phyloP scores from a whole-genome alignment of 306 rosid genomes.

The Crataegus laevigata region DNA sequence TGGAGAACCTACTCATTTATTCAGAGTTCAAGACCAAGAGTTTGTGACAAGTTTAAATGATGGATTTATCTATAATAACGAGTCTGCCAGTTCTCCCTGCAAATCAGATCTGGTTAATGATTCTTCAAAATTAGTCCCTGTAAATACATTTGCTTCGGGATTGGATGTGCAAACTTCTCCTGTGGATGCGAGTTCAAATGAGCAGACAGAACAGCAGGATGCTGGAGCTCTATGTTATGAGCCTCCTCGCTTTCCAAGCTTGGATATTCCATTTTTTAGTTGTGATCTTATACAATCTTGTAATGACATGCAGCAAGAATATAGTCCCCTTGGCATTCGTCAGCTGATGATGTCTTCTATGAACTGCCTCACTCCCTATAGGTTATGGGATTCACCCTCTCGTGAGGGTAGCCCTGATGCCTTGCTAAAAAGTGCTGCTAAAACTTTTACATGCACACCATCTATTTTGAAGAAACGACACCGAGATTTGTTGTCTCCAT shows the following conservation, averaged over 20 bases:
- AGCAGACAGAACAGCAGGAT: conserved; percentile 43
- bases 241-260: conserved; percentile 93
- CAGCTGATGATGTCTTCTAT: conserved; percentile 84
- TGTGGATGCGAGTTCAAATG: conserved; percentile 29
- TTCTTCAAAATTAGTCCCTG: conserved; percentile 56
- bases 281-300: conserved; percentile 88
- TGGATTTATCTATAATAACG: conserved; percentile 47
- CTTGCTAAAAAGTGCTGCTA: conserved; percentile 79
- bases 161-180: conserved; percentile 38
- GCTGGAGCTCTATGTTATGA: conserved; percentile 73
- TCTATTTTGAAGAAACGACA: conserved; percentile 86
- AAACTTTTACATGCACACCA: conserved; percentile 78
- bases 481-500: conserved; percentile 75
- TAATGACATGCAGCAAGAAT: conserved; percentile 88
- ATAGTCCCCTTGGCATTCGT: conserved; percentile 96
- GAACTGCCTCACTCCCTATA: conserved; percentile 85
- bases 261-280: conserved; percentile 88
- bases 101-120: conserved; percentile 37
- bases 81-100: conserved; percentile 42
- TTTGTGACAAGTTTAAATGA: conserved; percentile 40
- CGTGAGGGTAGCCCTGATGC: conserved; percentile 73
- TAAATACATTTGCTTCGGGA: conserved; percentile 49
- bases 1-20: conserved; percentile 42
- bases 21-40: conserved; percentile 47
- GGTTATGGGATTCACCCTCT: conserved; percentile 89